phyloP scores from a whole-genome alignment of 2,329 filamentous ascomycete species.

The Pseudogymnoascus sp. region DNA sequence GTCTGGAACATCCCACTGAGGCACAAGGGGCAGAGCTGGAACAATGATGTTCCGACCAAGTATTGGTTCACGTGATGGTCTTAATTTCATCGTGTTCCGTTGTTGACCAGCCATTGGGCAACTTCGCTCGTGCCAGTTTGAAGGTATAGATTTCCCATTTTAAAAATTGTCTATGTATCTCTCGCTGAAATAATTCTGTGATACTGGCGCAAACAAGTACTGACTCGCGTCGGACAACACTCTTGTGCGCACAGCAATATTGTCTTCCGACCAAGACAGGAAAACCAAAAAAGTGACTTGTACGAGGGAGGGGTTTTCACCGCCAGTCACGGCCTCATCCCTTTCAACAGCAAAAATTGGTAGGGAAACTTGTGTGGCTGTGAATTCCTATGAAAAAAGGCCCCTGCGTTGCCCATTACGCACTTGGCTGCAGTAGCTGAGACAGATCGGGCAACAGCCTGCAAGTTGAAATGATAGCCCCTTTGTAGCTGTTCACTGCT shows the following conservation, averaged over 20 bases:
- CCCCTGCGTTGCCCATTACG: not conserved
- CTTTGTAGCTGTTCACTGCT: not conserved
- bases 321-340: not conserved
- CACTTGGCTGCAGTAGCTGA: not conserved
- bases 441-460: not conserved
- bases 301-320: not conserved
- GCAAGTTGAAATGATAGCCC: not conserved
- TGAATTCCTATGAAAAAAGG: not conserved
- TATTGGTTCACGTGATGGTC: not conserved
- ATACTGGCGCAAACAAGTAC: not conserved
- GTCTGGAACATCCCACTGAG: constrained; percentile 6
- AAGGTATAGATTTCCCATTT: not conserved
- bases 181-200: not conserved
- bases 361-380: not conserved
- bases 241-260: not conserved
- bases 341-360: not conserved
- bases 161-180: not conserved
- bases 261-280: not conserved
- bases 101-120: not conserved
- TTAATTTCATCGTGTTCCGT: not conserved
- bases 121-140: not conserved
- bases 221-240: not conserved
- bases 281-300: not conserved
- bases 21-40: constrained; percentile 6
- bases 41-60: not conserved